Evolutionary conservation across 2,329 filamentous ascomycete species (phyloP).

Genomic region (Metarhizium sp.): DNA sequence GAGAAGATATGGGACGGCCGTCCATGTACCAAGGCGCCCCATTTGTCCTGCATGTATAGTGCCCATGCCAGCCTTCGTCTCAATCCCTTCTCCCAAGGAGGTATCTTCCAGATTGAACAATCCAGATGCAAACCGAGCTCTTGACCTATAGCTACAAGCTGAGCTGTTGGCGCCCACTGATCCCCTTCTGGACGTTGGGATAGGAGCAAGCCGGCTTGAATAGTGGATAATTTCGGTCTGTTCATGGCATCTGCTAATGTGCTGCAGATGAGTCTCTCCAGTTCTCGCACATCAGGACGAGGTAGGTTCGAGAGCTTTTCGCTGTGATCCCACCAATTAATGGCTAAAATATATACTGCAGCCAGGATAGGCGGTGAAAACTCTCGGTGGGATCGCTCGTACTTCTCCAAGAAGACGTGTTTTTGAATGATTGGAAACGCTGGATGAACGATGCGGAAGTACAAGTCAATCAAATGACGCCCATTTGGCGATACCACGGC

Average conservation of each 20-base stretch:
- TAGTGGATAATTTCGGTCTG: conserved; percentile 70
- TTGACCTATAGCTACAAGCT: conserved; percentile 77
- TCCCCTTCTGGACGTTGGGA: conserved; percentile 68
- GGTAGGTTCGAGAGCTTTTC: conserved; percentile 53
- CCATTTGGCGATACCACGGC: conserved; percentile 67
- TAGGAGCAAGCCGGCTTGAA: conserved; percentile 67
- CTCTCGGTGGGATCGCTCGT: conserved; percentile 60
- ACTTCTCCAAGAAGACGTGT: conserved; percentile 69
- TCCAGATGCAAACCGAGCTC: conserved; percentile 85
- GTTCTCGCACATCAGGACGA: conserved; percentile 60
- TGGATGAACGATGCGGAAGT: conserved; percentile 73
- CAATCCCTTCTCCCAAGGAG: conserved; percentile 76
- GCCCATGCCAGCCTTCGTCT: conserved; percentile 85
- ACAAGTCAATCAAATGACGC: conserved; percentile 67
- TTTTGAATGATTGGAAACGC: conserved; percentile 78
- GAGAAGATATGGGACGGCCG: conserved; percentile 67
- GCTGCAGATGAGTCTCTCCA: conserved; percentile 65
- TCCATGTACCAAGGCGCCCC: conserved; percentile 78
- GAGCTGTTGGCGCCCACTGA: conserved; percentile 77
- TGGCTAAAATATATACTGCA: conserved; percentile 73
- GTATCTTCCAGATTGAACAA: conserved; percentile 79
- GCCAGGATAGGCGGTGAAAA: conserved; percentile 70
- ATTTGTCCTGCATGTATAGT: conserved; percentile 88
- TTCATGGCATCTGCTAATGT: conserved; percentile 70
- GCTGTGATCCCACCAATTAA: conserved; percentile 80